Conservation (phyloP, 1,284 basidiomycete genomes). For the Microstroma glucosiphilum region DNA sequence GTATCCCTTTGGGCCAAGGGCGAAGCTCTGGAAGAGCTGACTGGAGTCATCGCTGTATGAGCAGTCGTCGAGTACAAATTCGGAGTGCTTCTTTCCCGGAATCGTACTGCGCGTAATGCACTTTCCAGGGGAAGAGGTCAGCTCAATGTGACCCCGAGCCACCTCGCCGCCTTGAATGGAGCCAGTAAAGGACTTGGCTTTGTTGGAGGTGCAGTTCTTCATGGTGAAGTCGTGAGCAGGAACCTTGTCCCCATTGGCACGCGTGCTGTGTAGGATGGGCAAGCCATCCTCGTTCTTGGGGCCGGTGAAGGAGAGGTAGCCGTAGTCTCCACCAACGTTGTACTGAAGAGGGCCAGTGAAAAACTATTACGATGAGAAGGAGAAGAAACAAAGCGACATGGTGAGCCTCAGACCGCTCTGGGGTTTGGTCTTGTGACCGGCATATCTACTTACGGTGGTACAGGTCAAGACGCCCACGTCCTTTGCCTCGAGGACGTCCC, state of each 20-base stretch:
- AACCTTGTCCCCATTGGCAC: not conserved
- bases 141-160: not conserved
- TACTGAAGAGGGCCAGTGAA: not conserved
- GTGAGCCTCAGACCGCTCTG: not conserved
- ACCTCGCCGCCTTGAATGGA: not conserved
- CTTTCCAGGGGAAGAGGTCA: not conserved
- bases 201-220: not conserved
- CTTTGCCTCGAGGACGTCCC: not conserved
- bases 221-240: not conserved
- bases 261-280: not conserved
- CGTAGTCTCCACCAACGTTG: not conserved
- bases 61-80: not conserved
- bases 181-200: not conserved
- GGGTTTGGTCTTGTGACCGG: not conserved
- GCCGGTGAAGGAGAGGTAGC: not conserved
- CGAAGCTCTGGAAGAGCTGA: not conserved
- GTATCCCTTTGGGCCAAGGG: not conserved
- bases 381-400: not conserved
- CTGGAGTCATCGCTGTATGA: not conserved
- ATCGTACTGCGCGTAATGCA: not conserved
- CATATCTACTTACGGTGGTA: not conserved
- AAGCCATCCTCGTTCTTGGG: not conserved
- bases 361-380: not conserved
- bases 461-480: not conserved
- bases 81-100: not conserved